Percentiles rank a stretch among this genome's conserved stretches.
phyloP scores from a whole-genome alignment of 148 eudicot genomes.

The Pouteria glomerata region DNA sequence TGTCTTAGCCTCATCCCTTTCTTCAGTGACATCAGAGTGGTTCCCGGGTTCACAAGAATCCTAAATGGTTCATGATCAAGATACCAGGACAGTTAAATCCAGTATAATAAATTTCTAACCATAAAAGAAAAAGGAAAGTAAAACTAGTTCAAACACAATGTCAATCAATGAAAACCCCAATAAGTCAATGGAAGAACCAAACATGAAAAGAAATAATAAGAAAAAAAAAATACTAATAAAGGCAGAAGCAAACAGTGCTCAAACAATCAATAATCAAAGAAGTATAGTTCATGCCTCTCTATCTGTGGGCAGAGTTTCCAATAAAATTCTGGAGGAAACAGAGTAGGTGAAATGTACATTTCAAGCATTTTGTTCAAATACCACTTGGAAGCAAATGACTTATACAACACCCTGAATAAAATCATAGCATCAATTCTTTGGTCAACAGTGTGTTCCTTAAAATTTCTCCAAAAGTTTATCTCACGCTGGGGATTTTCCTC shows the following conservation, averaged over 20 bases:
- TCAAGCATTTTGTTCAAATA: too few relatives aligned
- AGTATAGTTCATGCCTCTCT: too few relatives aligned
- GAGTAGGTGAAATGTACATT: too few relatives aligned
- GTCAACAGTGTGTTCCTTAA: neutral
- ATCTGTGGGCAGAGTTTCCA: too few relatives aligned
- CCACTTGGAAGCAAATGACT: too few relatives aligned
- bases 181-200: neutral
- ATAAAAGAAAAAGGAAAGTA: neutral
- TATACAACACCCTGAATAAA: too few relatives aligned
- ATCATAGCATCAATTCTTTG: neutral
- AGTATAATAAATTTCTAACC: conserved; percentile 1
- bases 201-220: neutral
- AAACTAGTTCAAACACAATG: neutral
- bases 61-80: conserved; percentile 30
- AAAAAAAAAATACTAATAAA: neutral
- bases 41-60: conserved; percentile 80
- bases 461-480: neutral
- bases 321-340: too few relatives aligned
- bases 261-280: too few relatives aligned
- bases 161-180: neutral
- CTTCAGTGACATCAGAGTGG: conserved; percentile 78
- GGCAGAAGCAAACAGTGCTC: too few relatives aligned
- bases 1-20: conserved; percentile 55
- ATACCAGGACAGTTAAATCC: neutral
- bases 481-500: neutral